These are phyloP conservation scores for Danielia oregonensis DNA, from an alignment of 805 yeast genomes.

Conservation along the genomic window DNA sequence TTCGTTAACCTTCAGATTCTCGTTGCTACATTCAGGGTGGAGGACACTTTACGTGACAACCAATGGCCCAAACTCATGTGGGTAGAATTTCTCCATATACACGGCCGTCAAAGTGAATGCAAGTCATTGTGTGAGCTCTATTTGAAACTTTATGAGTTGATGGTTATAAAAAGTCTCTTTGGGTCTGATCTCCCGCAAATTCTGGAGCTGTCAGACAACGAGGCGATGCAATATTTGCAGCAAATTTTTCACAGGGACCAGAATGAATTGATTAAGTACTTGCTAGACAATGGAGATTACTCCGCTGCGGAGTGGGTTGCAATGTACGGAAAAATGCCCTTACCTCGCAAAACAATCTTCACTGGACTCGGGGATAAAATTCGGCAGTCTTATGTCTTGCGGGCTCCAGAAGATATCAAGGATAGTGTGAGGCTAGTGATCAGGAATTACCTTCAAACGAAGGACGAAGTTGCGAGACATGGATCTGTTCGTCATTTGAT, in stretches of 20 bases:
- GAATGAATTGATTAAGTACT: background rate
- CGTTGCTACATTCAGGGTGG: slow-evolving; percentile 24
- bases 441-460: slow-evolving; percentile 14
- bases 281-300: slow-evolving; percentile 25
- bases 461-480: slow-evolving; percentile 7
- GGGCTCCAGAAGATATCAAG: slow-evolving; percentile 2
- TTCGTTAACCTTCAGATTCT: slow-evolving; percentile 24
- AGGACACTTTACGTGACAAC: slow-evolving; percentile 24
- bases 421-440: slow-evolving; percentile 15
- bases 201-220: background rate
- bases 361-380: slow-evolving; percentile 1
- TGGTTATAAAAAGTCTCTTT: slow-evolving; percentile 8
- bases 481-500: slow-evolving; percentile 28
- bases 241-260: background rate
- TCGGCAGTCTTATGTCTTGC: background rate
- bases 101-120: slow-evolving; percentile 25
- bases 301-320: slow-evolving; percentile 33
- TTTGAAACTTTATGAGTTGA: slow-evolving; percentile 32
- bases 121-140: slow-evolving; percentile 25
- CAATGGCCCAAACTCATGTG: slow-evolving; percentile 38
- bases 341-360: slow-evolving; percentile 15
- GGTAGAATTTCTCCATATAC: slow-evolving; percentile 31
- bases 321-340: slow-evolving; percentile 18
- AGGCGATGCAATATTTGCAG: background rate
- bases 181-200: background rate